A percentile compares a stretch with the other conserved stretches of the same genome.
Conservation (phyloP, 306 rosid genomes). For the Gastrolobium bilobum region DNA sequence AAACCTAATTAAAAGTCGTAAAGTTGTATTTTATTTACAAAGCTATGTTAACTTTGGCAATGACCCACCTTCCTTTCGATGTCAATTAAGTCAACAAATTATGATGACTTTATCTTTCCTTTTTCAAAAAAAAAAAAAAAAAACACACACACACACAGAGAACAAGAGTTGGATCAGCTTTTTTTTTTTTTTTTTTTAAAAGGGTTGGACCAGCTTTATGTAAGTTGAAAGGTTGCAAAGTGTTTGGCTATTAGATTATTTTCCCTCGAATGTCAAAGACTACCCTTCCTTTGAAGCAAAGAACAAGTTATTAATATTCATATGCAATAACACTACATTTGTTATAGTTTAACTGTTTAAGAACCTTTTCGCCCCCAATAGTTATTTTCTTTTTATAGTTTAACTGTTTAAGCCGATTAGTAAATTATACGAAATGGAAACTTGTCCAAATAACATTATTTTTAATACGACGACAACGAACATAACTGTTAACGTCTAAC, state of each 20-base stretch:
- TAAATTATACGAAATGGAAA: neutral
- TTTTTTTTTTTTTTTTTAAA: neutral
- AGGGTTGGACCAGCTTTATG: neutral
- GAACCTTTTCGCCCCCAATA: neutral
- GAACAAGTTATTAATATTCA: constrained; percentile 25
- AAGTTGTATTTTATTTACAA: neutral
- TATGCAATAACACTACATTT: neutral
- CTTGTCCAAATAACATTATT: too few species aligned
- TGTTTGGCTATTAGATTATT: neutral
- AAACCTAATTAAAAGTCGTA: neutral
- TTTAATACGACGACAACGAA: too few species aligned
- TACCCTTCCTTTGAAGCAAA: constrained; percentile 17
- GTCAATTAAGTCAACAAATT: constrained; percentile 21
- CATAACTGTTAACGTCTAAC: too few species aligned
- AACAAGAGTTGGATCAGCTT: neutral
- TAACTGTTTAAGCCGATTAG: neutral
- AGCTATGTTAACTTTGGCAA: neutral
- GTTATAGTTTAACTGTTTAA: neutral
- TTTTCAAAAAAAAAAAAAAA: neutral
- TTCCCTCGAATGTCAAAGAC: constrained; percentile 12
- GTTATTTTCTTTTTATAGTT: neutral
- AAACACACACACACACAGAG: neutral
- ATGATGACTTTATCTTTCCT: neutral
- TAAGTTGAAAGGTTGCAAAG: constrained; percentile 17
- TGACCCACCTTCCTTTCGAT: constrained; percentile 26